These are phyloP conservation scores for Phytophthora brassicae DNA, from an alignment of 352 stramenopile species.

Conservation along the genomic window DNA sequence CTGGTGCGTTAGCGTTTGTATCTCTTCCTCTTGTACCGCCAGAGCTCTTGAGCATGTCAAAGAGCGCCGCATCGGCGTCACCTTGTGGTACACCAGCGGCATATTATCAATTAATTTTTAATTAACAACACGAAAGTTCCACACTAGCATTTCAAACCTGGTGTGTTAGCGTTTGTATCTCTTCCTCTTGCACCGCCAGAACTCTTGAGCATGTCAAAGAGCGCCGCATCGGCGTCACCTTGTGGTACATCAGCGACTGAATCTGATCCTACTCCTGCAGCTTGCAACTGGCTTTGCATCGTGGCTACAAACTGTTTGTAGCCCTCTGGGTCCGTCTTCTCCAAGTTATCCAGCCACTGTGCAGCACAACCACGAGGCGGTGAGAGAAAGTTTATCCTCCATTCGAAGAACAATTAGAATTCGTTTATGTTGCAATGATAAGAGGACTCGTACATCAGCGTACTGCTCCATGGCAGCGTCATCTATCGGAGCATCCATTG, in stretches of 20 bases:
- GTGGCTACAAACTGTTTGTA: constrained; percentile 66
- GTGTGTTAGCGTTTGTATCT: constrained; percentile 6
- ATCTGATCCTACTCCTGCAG: constrained; percentile 15
- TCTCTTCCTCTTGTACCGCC: constrained; percentile 5
- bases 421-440: constrained; percentile 3
- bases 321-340: constrained; percentile 63
- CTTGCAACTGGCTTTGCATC: constrained; percentile 63
- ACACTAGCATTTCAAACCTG: constrained; percentile 15
- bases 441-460: constrained; percentile 42
- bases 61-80: constrained; percentile 40
- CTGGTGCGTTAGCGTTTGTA: constrained; percentile 15
- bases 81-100: constrained; percentile 7
- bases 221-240: constrained; percentile 32
- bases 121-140: neutral
- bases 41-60: constrained; percentile 57
- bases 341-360: constrained; percentile 74
- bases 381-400: constrained; percentile 4
- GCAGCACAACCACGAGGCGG: neutral
- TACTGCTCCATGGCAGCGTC: constrained; percentile 74
- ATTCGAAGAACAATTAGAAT: constrained; percentile 2
- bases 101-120: neutral
- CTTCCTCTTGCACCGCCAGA: constrained; percentile 12
- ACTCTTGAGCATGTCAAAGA: constrained; percentile 63
- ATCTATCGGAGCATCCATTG: constrained; percentile 41
- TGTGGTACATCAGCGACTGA: constrained; percentile 2